These are phyloP conservation scores for Yamadazyma atmosphaerica DNA, from an alignment of 1,139 yeast species.

Conservation along the genomic window DNA sequence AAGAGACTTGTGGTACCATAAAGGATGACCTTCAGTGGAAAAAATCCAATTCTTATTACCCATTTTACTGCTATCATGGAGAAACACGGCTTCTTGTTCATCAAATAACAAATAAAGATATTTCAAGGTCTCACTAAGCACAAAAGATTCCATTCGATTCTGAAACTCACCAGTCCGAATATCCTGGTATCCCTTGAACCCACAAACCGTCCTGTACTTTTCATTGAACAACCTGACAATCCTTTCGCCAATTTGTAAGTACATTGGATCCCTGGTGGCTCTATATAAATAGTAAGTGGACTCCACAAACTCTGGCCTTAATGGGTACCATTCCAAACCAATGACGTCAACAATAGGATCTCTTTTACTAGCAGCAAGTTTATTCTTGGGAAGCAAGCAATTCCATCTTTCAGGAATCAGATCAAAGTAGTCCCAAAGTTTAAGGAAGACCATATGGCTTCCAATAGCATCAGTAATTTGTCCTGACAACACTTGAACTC, in stretches of 20 bases:
- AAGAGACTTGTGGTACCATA: conserved; percentile 55
- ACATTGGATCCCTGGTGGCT: conserved; percentile 87
- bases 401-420: conserved; percentile 91
- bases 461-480: conserved; percentile 64
- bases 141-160: conserved; percentile 90
- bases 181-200: conserved; percentile 78
- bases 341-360: conserved; percentile 28
- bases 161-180: conserved; percentile 62
- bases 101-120: conserved; percentile 82
- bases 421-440: conserved; percentile 78
- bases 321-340: conserved; percentile 84
- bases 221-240: conserved; percentile 55
- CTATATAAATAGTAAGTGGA: conserved; percentile 81
- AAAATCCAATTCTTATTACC: conserved; percentile 61
- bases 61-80: conserved; percentile 26
- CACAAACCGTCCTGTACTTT: conserved; percentile 64
- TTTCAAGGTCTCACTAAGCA: conserved; percentile 80
- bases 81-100: conserved; percentile 56
- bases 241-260: conserved; percentile 69
- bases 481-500: conserved; percentile 78
- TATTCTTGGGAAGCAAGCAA: conserved; percentile 22
- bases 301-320: conserved; percentile 89
- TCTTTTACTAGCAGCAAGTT: conserved; percentile 6
- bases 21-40: conserved; percentile 92
- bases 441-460: conserved; percentile 65